A percentile compares a stretch with the other conserved stretches of the same genome.
phyloP scores from a whole-genome alignment of 345 rosid species.

The Pistacia integerrima region DNA sequence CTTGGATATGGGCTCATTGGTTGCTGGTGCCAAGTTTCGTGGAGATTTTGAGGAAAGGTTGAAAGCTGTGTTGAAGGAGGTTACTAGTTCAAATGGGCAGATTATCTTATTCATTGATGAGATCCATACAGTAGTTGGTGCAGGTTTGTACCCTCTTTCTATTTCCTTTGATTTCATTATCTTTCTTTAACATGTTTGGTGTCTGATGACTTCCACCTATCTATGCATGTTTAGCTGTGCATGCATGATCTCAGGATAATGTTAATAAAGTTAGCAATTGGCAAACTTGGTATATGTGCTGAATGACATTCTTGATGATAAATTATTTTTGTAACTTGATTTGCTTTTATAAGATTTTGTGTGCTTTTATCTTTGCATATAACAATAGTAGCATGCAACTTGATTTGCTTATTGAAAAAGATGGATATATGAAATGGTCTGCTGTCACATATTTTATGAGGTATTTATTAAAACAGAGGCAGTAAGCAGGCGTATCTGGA shows the following conservation, averaged over 20 bases:
- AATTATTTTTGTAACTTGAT: neutral
- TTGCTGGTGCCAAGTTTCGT: slow-evolving; percentile 87
- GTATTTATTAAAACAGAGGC: neutral
- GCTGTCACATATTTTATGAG: neutral
- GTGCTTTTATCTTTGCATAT: too few relatives aligned
- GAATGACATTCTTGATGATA: neutral
- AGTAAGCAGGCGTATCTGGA: neutral
- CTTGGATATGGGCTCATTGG: slow-evolving; percentile 85
- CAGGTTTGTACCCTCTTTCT: slow-evolving; percentile 47
- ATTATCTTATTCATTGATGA: slow-evolving; percentile 87
- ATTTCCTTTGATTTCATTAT: neutral
- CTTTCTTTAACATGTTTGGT: neutral
- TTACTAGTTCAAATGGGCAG: slow-evolving; percentile 86
- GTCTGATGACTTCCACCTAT: neutral
- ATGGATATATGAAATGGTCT: neutral
- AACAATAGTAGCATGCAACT: neutral
- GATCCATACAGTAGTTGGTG: slow-evolving; percentile 90
- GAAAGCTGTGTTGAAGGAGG: slow-evolving; percentile 94
- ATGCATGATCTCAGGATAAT: neutral
- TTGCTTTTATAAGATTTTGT: neutral
- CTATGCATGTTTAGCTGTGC: neutral
- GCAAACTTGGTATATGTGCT: neutral
- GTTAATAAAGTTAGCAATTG: neutral
- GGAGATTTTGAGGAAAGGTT: slow-evolving; percentile 87
- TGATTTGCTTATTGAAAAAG: neutral